Evolutionary conservation across 2,329 filamentous ascomycete species (phyloP).

Genomic region (Apiospora pterosperma): DNA sequence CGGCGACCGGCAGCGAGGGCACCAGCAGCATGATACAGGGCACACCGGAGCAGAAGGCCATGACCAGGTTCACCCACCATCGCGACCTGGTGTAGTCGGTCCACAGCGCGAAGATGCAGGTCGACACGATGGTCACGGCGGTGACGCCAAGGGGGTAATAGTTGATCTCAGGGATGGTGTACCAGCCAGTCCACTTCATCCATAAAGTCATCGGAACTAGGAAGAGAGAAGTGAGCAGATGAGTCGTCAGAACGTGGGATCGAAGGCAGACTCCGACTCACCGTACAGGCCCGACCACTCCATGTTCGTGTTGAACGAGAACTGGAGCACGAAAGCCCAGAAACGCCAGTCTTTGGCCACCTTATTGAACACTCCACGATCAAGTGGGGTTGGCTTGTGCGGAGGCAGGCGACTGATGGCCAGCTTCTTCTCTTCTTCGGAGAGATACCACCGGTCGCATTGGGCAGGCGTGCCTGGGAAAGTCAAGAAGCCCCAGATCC

Average conservation of each 20-base stretch:
- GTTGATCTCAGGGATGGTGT: constrained; percentile 11
- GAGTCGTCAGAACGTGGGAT: neutral
- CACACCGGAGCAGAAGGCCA: constrained; percentile 5
- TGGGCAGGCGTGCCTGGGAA: neutral
- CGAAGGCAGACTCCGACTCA: neutral
- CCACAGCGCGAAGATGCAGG: constrained; percentile 8
- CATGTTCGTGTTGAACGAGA: constrained; percentile 4
- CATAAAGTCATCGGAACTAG: neutral
- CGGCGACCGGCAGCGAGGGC: constrained; percentile 4
- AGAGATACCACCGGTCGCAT: constrained; percentile 3
- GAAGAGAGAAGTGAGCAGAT: neutral
- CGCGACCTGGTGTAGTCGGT: constrained; percentile 7
- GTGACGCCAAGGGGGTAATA: constrained; percentile 9
- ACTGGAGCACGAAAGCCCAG: constrained; percentile 5
- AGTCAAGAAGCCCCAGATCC: neutral
- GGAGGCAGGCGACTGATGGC: constrained; percentile 2
- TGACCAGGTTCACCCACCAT: neutral
- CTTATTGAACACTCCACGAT: constrained; percentile 2
- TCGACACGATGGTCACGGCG: constrained; percentile 9
- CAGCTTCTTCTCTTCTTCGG: constrained; percentile 5
- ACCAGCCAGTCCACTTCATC: constrained; percentile 6
- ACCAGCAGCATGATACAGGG: constrained; percentile 9
- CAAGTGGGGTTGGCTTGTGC: neutral
- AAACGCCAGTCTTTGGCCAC: constrained; percentile 4
- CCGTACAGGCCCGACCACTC: constrained; percentile 5